Percentiles rank a stretch among this genome's conserved stretches.
Evolutionary conservation across 345 rosid species (phyloP).

Genomic region (Eucalyptus rudis): DNA sequence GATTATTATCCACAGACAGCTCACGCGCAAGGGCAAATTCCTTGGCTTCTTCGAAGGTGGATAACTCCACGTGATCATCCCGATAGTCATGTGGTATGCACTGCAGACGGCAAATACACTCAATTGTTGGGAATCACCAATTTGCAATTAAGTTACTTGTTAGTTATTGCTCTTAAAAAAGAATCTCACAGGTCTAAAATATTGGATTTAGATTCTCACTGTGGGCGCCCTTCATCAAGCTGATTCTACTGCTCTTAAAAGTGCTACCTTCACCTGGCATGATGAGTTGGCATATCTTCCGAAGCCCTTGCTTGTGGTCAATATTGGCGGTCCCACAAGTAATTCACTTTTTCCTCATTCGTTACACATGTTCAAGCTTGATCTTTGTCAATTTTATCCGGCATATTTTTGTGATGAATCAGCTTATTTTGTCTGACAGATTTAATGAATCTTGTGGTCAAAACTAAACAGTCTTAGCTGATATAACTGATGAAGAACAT

Average conservation of each 20-base stretch:
- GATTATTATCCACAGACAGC: slow-evolving; percentile 79
- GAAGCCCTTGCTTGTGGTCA: slow-evolving; percentile 83
- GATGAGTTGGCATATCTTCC: slow-evolving; percentile 49
- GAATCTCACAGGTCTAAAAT: background rate
- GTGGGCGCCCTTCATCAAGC: slow-evolving; percentile 84
- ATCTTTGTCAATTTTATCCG: background rate
- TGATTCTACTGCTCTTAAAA: slow-evolving; percentile 50
- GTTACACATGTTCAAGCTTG: background rate
- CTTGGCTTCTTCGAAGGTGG: slow-evolving; percentile 67
- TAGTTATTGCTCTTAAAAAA: background rate
- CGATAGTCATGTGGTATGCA: slow-evolving; percentile 60
- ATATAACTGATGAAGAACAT: background rate
- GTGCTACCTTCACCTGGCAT: slow-evolving; percentile 65
- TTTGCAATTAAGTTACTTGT: background rate
- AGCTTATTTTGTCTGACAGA: background rate
- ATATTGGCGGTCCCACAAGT: slow-evolving; percentile 94
- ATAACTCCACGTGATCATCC: slow-evolving; percentile 75
- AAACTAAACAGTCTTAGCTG: background rate
- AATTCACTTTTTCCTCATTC: background rate
- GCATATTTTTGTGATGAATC: background rate
- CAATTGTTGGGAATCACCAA: background rate
- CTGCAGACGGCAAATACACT: background rate
- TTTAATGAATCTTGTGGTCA: background rate
- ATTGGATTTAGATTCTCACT: slow-evolving; percentile 53
- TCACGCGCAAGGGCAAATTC: slow-evolving; percentile 52